phyloP scores from a whole-genome alignment of 2,329 filamentous ascomycete genomes.

The Cladosporium cucumerinum region DNA sequence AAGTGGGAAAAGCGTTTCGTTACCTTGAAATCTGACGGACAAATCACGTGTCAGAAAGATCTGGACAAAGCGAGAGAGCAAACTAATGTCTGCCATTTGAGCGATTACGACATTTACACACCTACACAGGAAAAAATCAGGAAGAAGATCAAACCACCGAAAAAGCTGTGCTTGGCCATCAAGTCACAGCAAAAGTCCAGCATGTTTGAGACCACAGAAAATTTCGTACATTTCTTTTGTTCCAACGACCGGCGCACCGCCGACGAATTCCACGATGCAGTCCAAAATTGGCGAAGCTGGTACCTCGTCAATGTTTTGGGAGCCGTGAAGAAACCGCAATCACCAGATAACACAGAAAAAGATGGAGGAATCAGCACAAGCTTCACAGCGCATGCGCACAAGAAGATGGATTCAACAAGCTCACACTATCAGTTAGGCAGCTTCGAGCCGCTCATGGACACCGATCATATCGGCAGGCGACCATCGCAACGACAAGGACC shows the following conservation, averaged over 20 bases:
- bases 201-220: slow-evolving; percentile 76
- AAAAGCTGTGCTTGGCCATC: slow-evolving; percentile 79
- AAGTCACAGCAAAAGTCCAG: slow-evolving; percentile 88
- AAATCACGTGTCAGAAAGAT: slow-evolving; percentile 69
- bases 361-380: slow-evolving; percentile 13
- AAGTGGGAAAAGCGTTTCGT: slow-evolving; percentile 88
- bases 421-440: slow-evolving; percentile 61
- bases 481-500: slow-evolving; percentile 15
- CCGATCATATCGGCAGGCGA: slow-evolving; percentile 54
- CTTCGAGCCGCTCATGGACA: slow-evolving; percentile 65
- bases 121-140: slow-evolving; percentile 66
- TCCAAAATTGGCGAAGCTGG: slow-evolving; percentile 88
- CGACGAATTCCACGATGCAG: slow-evolving; percentile 63
- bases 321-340: slow-evolving; percentile 43
- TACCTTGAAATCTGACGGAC: slow-evolving; percentile 69
- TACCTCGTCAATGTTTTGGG: slow-evolving; percentile 75
- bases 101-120: slow-evolving; percentile 88
- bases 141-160: slow-evolving; percentile 75
- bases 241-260: slow-evolving; percentile 69
- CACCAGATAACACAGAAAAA: slow-evolving; percentile 5
- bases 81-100: slow-evolving; percentile 73
- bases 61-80: slow-evolving; percentile 63
- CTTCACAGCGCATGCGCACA: slow-evolving; percentile 15
- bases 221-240: slow-evolving; percentile 90
- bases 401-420: slow-evolving; percentile 38